Percentiles rank a stretch among this genome's conserved stretches.
phyloP scores from a whole-genome alignment of 805 yeast species.

The Suhomyces sp. region DNA sequence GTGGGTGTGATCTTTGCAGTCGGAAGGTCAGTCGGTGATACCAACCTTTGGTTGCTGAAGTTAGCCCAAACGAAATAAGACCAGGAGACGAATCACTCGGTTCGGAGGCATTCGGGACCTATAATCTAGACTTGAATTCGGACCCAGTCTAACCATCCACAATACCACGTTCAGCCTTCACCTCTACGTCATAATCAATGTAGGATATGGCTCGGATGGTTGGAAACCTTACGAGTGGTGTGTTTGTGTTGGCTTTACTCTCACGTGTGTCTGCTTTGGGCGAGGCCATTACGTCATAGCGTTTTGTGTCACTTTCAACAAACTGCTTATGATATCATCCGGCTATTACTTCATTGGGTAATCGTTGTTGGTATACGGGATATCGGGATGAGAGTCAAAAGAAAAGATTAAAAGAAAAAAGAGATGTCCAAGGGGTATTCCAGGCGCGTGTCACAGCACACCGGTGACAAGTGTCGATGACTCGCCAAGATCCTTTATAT shows the following conservation, averaged over 20 bases:
- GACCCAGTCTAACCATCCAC: background rate
- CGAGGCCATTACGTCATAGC: background rate
- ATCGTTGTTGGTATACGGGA: background rate
- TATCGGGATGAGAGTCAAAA: background rate
- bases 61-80: background rate
- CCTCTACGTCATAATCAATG: background rate
- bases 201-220: background rate
- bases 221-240: background rate
- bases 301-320: background rate
- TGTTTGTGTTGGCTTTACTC: background rate
- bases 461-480: background rate
- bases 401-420: background rate
- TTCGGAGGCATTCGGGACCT: background rate
- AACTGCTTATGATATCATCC: conserved; percentile 1
- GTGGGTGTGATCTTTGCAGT: background rate
- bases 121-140: background rate
- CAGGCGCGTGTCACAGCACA: background rate
- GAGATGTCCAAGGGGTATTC: background rate
- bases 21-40: background rate
- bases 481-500: background rate
- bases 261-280: background rate
- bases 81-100: background rate
- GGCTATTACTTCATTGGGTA: background rate
- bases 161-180: background rate
- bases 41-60: background rate